A percentile compares a stretch with the other conserved stretches of the same genome.
phyloP scores from a whole-genome alignment of 2,329 filamentous ascomycete genomes.

The Alternaria arborescens region DNA sequence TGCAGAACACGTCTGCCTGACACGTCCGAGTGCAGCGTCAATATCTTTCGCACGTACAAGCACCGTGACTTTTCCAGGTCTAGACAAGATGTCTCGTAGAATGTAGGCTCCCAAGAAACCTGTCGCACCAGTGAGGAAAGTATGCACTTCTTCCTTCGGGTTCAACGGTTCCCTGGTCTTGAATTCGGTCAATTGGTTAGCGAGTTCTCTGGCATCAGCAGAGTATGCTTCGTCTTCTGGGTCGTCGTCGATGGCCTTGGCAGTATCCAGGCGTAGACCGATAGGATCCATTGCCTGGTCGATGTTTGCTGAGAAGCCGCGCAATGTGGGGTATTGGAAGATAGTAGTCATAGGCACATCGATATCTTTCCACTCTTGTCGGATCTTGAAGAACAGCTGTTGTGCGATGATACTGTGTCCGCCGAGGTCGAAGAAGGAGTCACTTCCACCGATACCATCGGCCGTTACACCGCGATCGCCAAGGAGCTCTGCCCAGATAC shows the following conservation, averaged over 20 bases:
- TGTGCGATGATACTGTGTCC: slow-evolving; percentile 84
- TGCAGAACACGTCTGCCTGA: slow-evolving; percentile 72
- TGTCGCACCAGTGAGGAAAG: slow-evolving; percentile 88
- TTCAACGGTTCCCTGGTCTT: slow-evolving; percentile 53
- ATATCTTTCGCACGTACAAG: slow-evolving; percentile 76
- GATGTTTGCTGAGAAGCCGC: slow-evolving; percentile 63
- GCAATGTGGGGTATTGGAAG: slow-evolving; percentile 71
- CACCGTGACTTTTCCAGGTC: slow-evolving; percentile 72
- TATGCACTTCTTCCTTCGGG: slow-evolving; percentile 59
- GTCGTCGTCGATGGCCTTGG: slow-evolving; percentile 53
- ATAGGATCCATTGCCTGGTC: slow-evolving; percentile 60
- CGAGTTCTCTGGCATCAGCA: slow-evolving; percentile 62
- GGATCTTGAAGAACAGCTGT: slow-evolving; percentile 77
- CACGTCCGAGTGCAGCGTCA: slow-evolving; percentile 68
- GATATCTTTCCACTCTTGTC: slow-evolving; percentile 67
- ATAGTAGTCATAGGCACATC: slow-evolving; percentile 76
- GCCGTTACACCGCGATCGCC: slow-evolving; percentile 66
- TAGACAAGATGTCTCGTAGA: slow-evolving; percentile 75
- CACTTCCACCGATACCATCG: slow-evolving; percentile 69
- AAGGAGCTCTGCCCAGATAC: slow-evolving; percentile 78
- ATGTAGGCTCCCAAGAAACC: slow-evolving; percentile 89
- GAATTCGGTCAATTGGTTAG: slow-evolving; percentile 55
- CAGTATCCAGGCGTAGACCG: slow-evolving; percentile 55
- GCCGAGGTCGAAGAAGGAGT: slow-evolving; percentile 79
- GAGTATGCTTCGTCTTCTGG: slow-evolving; percentile 63